Evolutionary conservation across 129 eudicot genomes (phyloP).

Genomic region (Lactuca sativa): DNA sequence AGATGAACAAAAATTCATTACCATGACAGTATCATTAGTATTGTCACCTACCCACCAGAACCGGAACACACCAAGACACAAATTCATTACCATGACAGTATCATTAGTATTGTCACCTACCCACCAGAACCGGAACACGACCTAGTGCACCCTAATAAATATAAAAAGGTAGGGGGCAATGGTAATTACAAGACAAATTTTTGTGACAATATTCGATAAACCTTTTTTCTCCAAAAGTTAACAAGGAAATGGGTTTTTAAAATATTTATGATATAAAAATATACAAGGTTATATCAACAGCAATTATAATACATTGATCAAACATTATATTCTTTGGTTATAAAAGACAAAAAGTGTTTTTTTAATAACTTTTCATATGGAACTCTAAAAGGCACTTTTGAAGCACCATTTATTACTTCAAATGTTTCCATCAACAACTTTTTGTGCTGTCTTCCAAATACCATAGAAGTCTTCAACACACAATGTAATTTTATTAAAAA

Average conservation of each 20-base stretch:
- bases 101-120: no score
- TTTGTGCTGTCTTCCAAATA: conserved; percentile 6
- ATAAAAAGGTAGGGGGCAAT: neutral
- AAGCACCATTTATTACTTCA: conserved; percentile 11
- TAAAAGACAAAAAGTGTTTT: neutral
- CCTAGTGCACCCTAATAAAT: no score
- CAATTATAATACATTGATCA: neutral
- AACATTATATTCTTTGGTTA: conserved; percentile 1
- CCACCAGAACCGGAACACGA: no score
- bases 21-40: no score
- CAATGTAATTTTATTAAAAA: conserved; percentile 6
- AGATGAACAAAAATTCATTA: no score
- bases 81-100: no score
- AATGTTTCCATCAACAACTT: conserved; percentile 15
- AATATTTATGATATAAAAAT: no score
- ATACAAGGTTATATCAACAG: neutral
- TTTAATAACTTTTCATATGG: neutral
- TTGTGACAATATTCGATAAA: neutral
- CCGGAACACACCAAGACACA: no score
- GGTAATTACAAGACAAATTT: neutral
- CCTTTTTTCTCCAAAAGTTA: neutral
- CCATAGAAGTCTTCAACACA: neutral
- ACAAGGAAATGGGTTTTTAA: no score
- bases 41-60: no score
- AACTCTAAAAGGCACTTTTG: conserved; percentile 11